A percentile compares a stretch with the other conserved stretches of the same genome.
Conservation (phyloP, 2,329 filamentous ascomycete species). For the Penicillium hordei region DNA sequence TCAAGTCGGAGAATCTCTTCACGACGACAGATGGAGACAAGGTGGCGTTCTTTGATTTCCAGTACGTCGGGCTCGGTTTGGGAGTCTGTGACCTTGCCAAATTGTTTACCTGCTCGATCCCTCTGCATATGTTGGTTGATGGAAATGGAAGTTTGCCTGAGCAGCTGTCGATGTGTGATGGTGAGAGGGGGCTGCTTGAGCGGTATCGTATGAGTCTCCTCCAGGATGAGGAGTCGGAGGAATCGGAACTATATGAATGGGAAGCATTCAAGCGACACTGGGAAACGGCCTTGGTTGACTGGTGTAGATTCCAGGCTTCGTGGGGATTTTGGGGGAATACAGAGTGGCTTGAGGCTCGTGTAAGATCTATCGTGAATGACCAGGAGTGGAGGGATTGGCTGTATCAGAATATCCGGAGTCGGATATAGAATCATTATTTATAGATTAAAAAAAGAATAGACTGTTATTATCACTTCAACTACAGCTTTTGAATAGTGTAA, state of each 20-base stretch:
- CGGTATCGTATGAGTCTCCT: conserved; percentile 43
- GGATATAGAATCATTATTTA: not conserved
- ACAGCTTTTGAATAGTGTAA: not conserved
- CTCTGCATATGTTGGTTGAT: conserved; percentile 52
- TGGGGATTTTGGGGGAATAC: conserved; percentile 65
- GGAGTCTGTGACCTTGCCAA: conserved; percentile 68
- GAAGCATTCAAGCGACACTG: conserved; percentile 58
- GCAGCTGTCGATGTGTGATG: conserved; percentile 50
- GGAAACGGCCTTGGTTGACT: conserved; percentile 67
- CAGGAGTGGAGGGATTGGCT: conserved; percentile 51
- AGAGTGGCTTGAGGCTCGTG: conserved; percentile 57
- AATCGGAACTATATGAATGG: conserved; percentile 52
- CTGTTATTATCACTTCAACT: not conserved
- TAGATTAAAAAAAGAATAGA: not conserved
- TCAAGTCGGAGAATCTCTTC: conserved; percentile 69
- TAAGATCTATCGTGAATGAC: conserved; percentile 51
- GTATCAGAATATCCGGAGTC: conserved; percentile 18
- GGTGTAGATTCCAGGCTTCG: conserved; percentile 62
- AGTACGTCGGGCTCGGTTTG: conserved; percentile 64
- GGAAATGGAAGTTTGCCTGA: conserved; percentile 32
- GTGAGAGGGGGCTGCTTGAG: conserved; percentile 54
- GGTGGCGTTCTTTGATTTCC: conserved; percentile 68
- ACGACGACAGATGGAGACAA: conserved; percentile 50
- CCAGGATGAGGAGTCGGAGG: not conserved
- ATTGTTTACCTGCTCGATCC: conserved; percentile 66